Percentiles rank a stretch among this genome's conserved stretches.
phyloP scores from a whole-genome alignment of 176 grass and related monocot genomes.

The Avena sativa region DNA sequence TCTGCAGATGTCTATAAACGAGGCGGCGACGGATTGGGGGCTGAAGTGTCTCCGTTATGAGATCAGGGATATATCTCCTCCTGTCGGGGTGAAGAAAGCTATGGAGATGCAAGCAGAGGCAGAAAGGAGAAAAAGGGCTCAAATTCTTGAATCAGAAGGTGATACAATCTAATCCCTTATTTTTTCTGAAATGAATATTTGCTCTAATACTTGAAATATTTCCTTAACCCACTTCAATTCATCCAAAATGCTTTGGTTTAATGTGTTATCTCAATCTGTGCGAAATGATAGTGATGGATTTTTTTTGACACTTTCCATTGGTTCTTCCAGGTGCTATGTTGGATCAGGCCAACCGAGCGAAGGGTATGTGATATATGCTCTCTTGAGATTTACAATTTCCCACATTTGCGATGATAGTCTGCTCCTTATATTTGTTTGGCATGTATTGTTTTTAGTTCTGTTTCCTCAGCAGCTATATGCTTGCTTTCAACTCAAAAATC shows the following conservation, averaged over 20 bases:
- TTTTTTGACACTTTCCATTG: slow-evolving; percentile 28
- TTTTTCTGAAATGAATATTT: slow-evolving; percentile 3
- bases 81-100: slow-evolving; percentile 76
- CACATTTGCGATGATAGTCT: background rate
- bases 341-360: slow-evolving; percentile 88
- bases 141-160: slow-evolving; percentile 99
- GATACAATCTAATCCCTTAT: slow-evolving; percentile 2
- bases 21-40: slow-evolving; percentile 84
- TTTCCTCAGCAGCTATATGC: slow-evolving; percentile 9
- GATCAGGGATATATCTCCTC: slow-evolving; percentile 96
- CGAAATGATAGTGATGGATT: background rate
- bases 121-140: slow-evolving; percentile 93
- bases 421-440: background rate
- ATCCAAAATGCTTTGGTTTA: slow-evolving; percentile 34
- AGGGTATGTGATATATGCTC: slow-evolving; percentile 62
- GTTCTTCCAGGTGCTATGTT: slow-evolving; percentile 67
- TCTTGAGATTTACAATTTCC: background rate
- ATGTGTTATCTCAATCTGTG: background rate
- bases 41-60: slow-evolving; percentile 96
- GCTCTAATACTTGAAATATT: background rate
- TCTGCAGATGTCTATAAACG: slow-evolving; percentile 83
- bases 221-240: slow-evolving; percentile 32
- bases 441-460: slow-evolving; percentile 2
- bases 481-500: background rate
- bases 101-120: slow-evolving; percentile 99